Evolutionary conservation across 2,329 filamentous ascomycete species (phyloP), one percentile per base, ranked within the genome.

Genomic region (Paracoccidioides brasiliensis): DNA sequence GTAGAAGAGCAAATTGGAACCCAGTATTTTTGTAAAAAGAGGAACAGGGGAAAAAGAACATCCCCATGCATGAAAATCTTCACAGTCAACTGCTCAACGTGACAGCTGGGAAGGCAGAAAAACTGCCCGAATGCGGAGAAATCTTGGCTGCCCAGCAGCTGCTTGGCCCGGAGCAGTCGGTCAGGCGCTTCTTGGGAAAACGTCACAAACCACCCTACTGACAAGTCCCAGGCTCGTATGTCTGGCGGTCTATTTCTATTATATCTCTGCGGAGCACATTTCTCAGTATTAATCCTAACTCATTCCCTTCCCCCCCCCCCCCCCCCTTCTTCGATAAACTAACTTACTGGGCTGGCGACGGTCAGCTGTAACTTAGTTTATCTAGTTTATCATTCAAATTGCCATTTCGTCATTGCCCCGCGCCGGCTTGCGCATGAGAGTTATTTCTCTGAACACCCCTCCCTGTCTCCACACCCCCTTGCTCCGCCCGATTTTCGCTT

Each of bases 91-190:
- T 48, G 0, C 12, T 4, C 10, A 22, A 22, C 22, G 14, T 38
- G 22, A 12, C 4, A 14, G 22, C 5, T 12, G 33, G 35, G 35
- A n/a, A n/a, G 15, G 37, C 12, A 38, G 37, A 37, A 33, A 33
- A 37, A 35, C 40, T 44, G 40, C 40, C 52, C 22, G 33, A 54
- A 54, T 48, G 52, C 52, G 52, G 52, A 54, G 52, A 48, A 54
- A 4, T 32, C 52, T 48, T 54, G 52, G 52, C 51, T 32, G 8
- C 51, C 44, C 44, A 28, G 32, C 51, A 43, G 52, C 51, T 32
- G 8, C 51, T 53, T 53, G 40, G 32, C 51, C n/a, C 37, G 8
- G 5, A 4, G n/a, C 5, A 33, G 30, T n/a, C 10, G n/a, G 45
- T 35, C 42, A 44, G 42, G 42, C 22, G 42, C 42, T 15, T 14